A percentile compares a stretch with the other conserved stretches of the same genome.
Evolutionary conservation across 768 basidiomycete genomes (phyloP).

Genomic region (Phanerochaete carnosa): DNA sequence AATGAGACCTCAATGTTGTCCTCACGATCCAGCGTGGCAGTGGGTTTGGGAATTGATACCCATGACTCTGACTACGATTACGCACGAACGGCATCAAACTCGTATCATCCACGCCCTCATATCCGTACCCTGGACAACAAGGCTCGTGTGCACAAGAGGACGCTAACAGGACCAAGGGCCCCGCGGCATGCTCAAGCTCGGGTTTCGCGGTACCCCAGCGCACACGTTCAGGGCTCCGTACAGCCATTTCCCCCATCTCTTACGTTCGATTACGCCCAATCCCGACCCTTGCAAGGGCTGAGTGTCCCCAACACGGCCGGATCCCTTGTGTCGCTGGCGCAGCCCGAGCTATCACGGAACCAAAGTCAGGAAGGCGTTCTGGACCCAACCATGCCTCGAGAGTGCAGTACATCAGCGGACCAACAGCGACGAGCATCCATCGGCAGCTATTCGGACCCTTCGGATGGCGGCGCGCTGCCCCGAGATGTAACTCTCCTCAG

Average conservation of each 20-base stretch:
- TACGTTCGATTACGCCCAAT: not conserved
- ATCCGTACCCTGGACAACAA: not conserved
- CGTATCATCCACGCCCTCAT: not conserved
- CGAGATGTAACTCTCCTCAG: constrained; percentile 54
- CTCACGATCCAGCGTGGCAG: not conserved
- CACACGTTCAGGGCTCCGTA: not conserved
- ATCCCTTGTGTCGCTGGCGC: not conserved
- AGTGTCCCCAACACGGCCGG: not conserved
- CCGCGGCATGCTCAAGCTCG: not conserved
- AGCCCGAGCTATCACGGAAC: not conserved
- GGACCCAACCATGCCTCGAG: not conserved
- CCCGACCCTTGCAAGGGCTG: not conserved
- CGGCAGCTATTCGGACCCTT: not conserved
- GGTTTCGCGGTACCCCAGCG: not conserved
- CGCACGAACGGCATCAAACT: not conserved
- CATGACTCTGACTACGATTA: not conserved
- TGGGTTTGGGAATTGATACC: constrained; percentile 2
- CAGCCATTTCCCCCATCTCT: not conserved
- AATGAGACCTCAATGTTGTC: not conserved
- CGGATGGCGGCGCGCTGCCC: constrained; percentile 24
- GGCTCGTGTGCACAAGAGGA: not conserved
- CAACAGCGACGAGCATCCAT: not conserved
- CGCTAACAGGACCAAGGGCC: constrained; percentile 3
- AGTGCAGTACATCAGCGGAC: not conserved
- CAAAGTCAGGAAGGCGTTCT: not conserved